Evolutionary conservation across 129 eudicot species (phyloP), one percentile per base, ranked within the genome.

Genomic region (Arctium lappa): DNA sequence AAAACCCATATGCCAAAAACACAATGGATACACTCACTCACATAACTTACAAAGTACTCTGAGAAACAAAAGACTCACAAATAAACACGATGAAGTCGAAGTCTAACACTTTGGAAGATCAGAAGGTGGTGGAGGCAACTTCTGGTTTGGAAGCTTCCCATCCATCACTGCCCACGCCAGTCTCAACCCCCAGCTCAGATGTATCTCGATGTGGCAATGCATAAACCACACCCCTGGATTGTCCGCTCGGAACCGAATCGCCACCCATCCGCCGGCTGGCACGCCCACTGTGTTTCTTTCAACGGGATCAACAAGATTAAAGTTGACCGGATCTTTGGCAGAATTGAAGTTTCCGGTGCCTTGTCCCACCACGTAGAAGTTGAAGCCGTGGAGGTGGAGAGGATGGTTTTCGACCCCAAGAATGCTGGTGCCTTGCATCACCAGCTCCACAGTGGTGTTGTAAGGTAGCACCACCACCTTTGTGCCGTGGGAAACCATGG

Each of bases 211-310:
- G 18, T 90, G 94, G 78, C 94, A 90, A 84, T 90, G 94, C 94
- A 91, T 88, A 72, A 91, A 88, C 92, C 94, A 91, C 6, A 85
- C 94, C 36, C 92, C 94, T 36, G 90, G 93, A 84, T 90, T 90
- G 74, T 90, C 89, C 0, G 93, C 93, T 75, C 86, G 76, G 32
- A 90, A 90, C 79, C 93, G 76, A 44, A 90, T 82, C 1, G 93
- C 93, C 46, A 86, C 93, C 93, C 93, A 90, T 22, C 93, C 93
- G 22, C 90, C 93, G 0, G 91, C 56, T 1, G 93, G 93, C 72
- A 90, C 89, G 1, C 91, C 93, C n/a, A 90, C 84, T 0, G 93
- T 90, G 82, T 90, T 90, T 71, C 91, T 87, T 73, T 89, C 93
- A 46, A 89, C 87, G 0, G 91, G 93, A 33, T 89, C 93, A 22